Evolutionary conservation across 2,329 filamentous ascomycete species (phyloP), one percentile per base, ranked within the genome.

Genomic region (Ceratocystis smalleyi): DNA sequence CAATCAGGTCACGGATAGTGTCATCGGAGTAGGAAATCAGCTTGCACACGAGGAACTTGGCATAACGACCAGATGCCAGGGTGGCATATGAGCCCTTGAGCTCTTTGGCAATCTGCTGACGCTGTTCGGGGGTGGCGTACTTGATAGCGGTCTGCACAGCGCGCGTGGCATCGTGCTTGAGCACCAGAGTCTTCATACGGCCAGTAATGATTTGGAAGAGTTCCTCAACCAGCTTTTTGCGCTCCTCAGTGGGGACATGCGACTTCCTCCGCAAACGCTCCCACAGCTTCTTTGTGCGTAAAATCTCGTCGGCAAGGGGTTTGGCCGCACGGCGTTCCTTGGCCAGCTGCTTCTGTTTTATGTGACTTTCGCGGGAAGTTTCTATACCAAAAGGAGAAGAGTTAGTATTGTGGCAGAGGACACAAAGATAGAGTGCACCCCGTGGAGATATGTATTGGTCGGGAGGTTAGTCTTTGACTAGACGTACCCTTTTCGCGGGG

Each of bases 151-250:
- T 96, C 77, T 99, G 94, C 30, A 99, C 88, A 51, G 96, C 91
- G 69, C 94, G 84, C n/a, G 96, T 92, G 43, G 91, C 89, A 73
- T 99, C 94, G 74, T 99, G 94, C 82, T 99, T 99, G 77, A 99
- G 88, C 22, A 96, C 92, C 69, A 97, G 96, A 68, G 97, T 94
- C 75, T 89, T 90, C 70, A 97, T 88, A 65, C 88, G 84, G 63
- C 91, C 92, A 27, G 89, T 94, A 70, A 96, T 88, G 71, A 99
- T 95, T 65, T 82, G 81, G 74, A 95, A 97, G 30, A 99, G 81
- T 77, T 99, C 92, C 67, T 86, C 83, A 59, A 97, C 88, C 49
- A 99, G 82, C 73, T 87, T 81, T 74, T 92, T 87, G 68, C 94
- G 83, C 77, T 99, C 91, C 47, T 95, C 89, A 70, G 87, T 85